Evolutionary conservation across 257 asterid species (phyloP).

Genomic region (Orobanche coerulescens): DNA sequence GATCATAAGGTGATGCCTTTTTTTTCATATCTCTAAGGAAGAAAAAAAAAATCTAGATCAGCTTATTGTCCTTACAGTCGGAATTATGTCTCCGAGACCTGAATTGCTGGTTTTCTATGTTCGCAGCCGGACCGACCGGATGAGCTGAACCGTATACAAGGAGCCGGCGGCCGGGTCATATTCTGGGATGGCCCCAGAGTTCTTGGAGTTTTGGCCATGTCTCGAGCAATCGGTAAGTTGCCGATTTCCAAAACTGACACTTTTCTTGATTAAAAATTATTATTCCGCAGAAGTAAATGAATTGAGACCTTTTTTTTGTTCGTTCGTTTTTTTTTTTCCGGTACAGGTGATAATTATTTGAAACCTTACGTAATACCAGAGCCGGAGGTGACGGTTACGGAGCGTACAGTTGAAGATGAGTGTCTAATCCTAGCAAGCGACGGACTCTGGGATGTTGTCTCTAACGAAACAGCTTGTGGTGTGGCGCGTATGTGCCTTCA

Average conservation of each 20-base stretch:
- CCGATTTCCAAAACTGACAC: neutral
- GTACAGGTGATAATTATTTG: conserved; percentile 71
- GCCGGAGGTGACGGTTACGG: conserved; percentile 75
- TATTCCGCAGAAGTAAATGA: neutral
- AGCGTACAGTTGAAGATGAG: conserved; percentile 60
- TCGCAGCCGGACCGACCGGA: conserved; percentile 85
- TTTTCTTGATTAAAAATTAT: neutral
- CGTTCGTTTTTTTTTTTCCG: neutral
- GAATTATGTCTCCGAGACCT: too few relatives aligned
- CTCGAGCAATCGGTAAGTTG: conserved; percentile 60
- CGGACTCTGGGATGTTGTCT: conserved; percentile 91
- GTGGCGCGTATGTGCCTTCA: conserved; percentile 87
- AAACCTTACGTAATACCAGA: conserved; percentile 83
- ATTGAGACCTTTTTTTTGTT: too few relatives aligned
- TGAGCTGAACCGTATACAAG: conserved; percentile 70
- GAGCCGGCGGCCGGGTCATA: conserved; percentile 91
- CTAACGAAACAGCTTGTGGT: conserved; percentile 84
- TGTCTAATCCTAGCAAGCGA: conserved; percentile 80
- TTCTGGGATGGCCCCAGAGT: conserved; percentile 93
- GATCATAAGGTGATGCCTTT: conserved; percentile 67
- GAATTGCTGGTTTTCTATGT: neutral
- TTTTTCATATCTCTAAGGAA: too few relatives aligned
- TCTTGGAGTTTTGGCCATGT: conserved; percentile 88
- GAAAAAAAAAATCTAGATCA: too few relatives aligned
- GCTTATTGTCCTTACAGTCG: too few relatives aligned